phyloP scores from a whole-genome alignment of 176 grass and related monocot species.

The Elymus sibiricus region DNA sequence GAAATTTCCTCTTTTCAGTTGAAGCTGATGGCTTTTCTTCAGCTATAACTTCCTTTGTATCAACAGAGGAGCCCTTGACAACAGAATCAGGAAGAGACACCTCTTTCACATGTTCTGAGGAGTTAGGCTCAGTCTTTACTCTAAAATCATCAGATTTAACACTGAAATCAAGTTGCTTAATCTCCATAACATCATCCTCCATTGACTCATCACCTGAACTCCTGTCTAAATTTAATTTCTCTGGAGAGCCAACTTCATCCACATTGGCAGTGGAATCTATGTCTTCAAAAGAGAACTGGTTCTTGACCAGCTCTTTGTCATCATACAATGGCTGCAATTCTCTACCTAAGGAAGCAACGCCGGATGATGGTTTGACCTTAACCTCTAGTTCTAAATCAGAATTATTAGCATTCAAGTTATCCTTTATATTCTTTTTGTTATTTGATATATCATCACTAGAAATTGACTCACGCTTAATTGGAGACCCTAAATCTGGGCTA shows the following conservation, averaged over 20 bases:
- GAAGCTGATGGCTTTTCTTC: slow-evolving; percentile 48
- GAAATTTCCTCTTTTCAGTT: slow-evolving; percentile 86
- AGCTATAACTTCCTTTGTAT: slow-evolving; percentile 50
- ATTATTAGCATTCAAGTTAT: slow-evolving; percentile 99
- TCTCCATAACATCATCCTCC: slow-evolving; percentile 89
- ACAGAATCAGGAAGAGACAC: slow-evolving; percentile 41
- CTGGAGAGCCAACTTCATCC: slow-evolving; percentile 74
- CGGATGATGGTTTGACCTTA: slow-evolving; percentile 82
- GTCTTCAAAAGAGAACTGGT: slow-evolving; percentile 71
- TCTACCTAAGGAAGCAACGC: slow-evolving; percentile 69
- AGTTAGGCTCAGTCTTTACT: slow-evolving; percentile 42
- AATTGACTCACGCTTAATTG: slow-evolving; percentile 92
- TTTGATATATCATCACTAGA: slow-evolving; percentile 84
- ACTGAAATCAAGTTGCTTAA: slow-evolving; percentile 66
- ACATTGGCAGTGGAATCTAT: slow-evolving; percentile 62
- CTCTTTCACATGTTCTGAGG: slow-evolving; percentile 54
- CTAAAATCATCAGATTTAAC: slow-evolving; percentile 41
- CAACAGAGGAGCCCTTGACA: slow-evolving; percentile 30
- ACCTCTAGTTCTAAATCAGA: slow-evolving; percentile 99
- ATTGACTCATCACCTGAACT: slow-evolving; percentile 98
- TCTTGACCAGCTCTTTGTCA: slow-evolving; percentile 74
- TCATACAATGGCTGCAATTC: slow-evolving; percentile 73
- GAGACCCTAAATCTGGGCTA: slow-evolving; percentile 85
- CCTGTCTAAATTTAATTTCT: slow-evolving; percentile 98
- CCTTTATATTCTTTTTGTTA: slow-evolving; percentile 92